Conservation (phyloP, 768 basidiomycete species). For the Rossbeevera mucosa region DNA sequence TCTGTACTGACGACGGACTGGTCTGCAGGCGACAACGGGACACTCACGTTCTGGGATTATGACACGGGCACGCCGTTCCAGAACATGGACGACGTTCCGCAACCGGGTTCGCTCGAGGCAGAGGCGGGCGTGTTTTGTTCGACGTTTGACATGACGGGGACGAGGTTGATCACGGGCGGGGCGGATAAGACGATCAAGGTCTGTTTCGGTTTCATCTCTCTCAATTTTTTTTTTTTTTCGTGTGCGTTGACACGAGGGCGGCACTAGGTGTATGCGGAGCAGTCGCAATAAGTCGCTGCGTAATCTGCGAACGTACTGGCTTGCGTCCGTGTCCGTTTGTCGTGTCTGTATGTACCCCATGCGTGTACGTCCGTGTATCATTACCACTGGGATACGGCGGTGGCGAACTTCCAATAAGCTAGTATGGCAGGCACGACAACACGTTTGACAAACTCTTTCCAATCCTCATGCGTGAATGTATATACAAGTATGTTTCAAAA, state of each 20-base stretch:
- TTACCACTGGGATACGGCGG: too few relatives aligned
- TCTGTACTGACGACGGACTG: too few relatives aligned
- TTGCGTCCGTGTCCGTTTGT: neutral
- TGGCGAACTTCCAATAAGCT: too few relatives aligned
- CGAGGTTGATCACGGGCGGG: conserved; percentile 85
- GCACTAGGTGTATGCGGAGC: conserved; percentile 66
- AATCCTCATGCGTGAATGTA: too few relatives aligned
- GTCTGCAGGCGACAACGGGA: conserved; percentile 79
- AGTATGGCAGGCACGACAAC: too few relatives aligned
- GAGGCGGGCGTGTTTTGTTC: conserved; percentile 97
- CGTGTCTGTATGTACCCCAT: neutral
- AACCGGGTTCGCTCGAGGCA: conserved; percentile 96
- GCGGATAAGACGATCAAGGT: conserved; percentile 99
- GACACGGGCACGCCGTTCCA: conserved; percentile 93
- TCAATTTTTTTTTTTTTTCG: neutral
- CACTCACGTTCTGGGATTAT: conserved; percentile 92
- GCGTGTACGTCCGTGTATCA: neutral
- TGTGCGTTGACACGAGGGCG: neutral
- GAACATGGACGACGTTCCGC: conserved; percentile 87
- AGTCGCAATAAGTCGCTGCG: conserved; percentile 41
- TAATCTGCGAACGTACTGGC: neutral
- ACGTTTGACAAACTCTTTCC: too few relatives aligned
- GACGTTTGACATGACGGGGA: conserved; percentile 91
- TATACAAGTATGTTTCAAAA: neutral
- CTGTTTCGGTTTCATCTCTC: neutral